A percentile compares a stretch with the other conserved stretches of the same genome.
phyloP scores from a whole-genome alignment of 2,329 filamentous ascomycete genomes.

The Aspergillus latus region DNA sequence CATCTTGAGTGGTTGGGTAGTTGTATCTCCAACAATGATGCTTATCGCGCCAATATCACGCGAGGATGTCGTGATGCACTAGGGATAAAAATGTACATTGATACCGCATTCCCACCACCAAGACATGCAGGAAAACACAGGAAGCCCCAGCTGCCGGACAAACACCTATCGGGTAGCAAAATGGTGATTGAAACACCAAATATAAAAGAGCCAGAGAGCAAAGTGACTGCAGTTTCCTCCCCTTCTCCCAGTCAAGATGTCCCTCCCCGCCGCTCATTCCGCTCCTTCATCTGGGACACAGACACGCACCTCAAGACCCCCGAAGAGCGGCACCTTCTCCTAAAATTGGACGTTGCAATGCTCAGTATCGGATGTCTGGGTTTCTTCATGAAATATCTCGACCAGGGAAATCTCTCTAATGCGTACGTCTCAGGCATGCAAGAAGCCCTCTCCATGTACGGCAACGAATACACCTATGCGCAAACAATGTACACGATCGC shows the following conservation, averaged over 20 bases:
- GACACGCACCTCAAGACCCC: conserved; percentile 12
- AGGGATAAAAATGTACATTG: background rate
- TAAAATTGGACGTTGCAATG: conserved; percentile 16
- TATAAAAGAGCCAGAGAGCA: too few species aligned
- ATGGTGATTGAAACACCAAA: too few species aligned
- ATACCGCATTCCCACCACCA: background rate
- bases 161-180: background rate
- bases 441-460: conserved; percentile 16
- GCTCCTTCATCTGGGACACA: conserved; percentile 19
- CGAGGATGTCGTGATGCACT: conserved; percentile 8
- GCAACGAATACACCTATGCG: conserved; percentile 19
- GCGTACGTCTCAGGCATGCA: conserved; percentile 21
- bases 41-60: conserved; percentile 7
- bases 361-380: conserved; percentile 17
- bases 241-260: background rate
- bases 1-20: too few species aligned
- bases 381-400: conserved; percentile 20
- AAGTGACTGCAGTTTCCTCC: background rate
- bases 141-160: background rate
- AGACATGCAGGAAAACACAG: too few species aligned
- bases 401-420: conserved; percentile 16
- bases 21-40: background rate
- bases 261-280: conserved; percentile 1
- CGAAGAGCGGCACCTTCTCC: conserved; percentile 12
- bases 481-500: conserved; percentile 24